Base-by-base conservation (phyloP, 2,329 filamentous ascomycete species). In the Alternaria tenuissima region DNA sequence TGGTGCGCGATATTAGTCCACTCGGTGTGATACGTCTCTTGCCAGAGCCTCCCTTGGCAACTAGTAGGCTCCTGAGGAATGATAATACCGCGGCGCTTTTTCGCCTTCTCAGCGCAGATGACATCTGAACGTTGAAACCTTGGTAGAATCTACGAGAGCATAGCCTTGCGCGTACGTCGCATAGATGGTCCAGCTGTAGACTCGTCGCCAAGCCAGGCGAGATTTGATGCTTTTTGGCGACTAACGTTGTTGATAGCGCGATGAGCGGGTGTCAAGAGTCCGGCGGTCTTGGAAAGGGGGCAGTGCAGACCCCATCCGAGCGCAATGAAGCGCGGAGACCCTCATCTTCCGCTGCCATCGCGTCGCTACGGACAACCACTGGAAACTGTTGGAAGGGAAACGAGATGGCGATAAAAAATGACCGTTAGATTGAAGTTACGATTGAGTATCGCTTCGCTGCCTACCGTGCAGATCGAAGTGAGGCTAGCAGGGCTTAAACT, bases 1-100 rank as follows among this genome's bases (percentile, higher is more conserved):
- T 65, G 57, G 64, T 63, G 57, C 55, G 59, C 57, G 60, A 58
- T 60, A 57, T 63, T 32, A 28, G 32, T 55, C 39, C 48, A 54
- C 55, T 55, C 39, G 49, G 36, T 49, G 43, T 61, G 53, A 63
- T 52, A 55, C 46, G 48, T 57, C 38, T 39, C 49, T 52, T 30
- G 56, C 52, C 57, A 57, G 55, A 57, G 58, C 52, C 43, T 62
- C 43, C 53, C 57, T 59, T 55, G 63, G 60, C 58, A 32, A 41
- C 30, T 53, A 16, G 26, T 36, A 49, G 44, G 18, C 46, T 30
- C 39, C 36, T 44, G 18, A 36, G 30, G 46, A 36, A 49, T 20
- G 9, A 49, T 38, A 1, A 49, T 38, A 22, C 32, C 6, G 39
- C 38, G 39, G 57, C 28, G 39, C 34, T 26, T 55, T 53, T 49